Evolutionary conservation across 257 asterid genomes (phyloP), one percentile per base, ranked within the genome.

Genomic region (Solanum etuberosum): DNA sequence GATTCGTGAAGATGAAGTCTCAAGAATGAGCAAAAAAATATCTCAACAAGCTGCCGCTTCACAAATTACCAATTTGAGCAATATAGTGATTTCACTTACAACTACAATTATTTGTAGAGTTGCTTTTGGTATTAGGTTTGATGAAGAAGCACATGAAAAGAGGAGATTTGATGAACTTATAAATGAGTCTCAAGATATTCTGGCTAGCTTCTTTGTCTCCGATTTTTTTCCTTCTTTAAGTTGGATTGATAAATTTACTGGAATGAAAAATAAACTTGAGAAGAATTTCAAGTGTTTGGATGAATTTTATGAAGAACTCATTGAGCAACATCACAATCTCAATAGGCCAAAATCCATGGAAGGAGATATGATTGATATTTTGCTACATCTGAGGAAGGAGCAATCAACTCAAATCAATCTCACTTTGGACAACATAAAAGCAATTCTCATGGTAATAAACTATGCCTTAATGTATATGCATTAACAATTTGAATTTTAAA

Each of bases 271-370:
- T 3, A 70, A 87, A 18, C 89, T 88, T 1, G 84, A 88, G 3
- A 74, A 16, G 31, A 87, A 11, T 5, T 88, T 2, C 34, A 82
- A 42, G 15, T 13, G 61, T 12, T 23, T 88, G 23, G 89, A 90
- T 54, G 15, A 9, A 12, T 90, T 90, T 65, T 90, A 90, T n/a
- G 83, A 90, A 51, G 91, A 88, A 35, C 88, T 84, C n/a, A 90
- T 90, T 37, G 85, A 88, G 4, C 87, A 90, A 29, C 90, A 88
- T 38, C 34, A 43, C 1, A 37, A 71, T n/a, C 74, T 35, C 4
- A 84, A 40, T 13, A 76, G 86, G 87, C 70, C 35, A 70, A 85
- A 68, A 46, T 40, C 89, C 3, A 51, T 43, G 88, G 51, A 61
- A 7, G 85, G 76, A 10, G 90, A 90, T 71, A 29, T 90, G 0